Evolutionary conservation across 1,284 basidiomycete species (phyloP), one percentile per base, ranked within the genome.

Genomic region (Ceratobasidium sp.): DNA sequence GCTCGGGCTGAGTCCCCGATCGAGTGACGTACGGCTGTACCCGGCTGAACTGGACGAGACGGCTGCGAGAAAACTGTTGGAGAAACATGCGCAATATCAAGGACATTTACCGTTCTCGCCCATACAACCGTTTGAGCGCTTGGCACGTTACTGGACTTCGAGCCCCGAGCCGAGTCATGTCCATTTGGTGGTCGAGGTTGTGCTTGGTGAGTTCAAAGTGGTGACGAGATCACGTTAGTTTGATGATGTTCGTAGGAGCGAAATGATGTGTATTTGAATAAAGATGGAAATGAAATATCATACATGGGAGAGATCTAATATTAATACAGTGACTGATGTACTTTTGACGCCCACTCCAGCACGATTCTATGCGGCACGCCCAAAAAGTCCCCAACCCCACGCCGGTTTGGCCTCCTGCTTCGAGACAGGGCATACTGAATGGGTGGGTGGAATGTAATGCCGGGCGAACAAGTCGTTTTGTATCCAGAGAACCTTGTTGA

Each of bases 401-500:
- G 30, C 34, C n/a, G 60, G 6, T 16, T 28, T 46, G 53, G 36
- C 8, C 10, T 14, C 43, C n/a, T 70, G 57, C 2, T 70, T 48
- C 14, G 26, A 4, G 16, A 41, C 53, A 2, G 52, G n/a, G 26
- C 41, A 32, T 2, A 23, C 36, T 16, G 41, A 34, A 16, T 46
- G 39, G 10, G 18, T 26, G 23, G 48, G 50, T 36, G 67, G 59
- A 30, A 74, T 72, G 46, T 75, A 75, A 48, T 75, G 74, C 26
- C 74, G 53, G 8, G 72, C 59, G 23, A 75, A 73, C 41, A 75
- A 69, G 70, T 75, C 74, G 69, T 75, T 75, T 43, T 75, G 74
- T 34, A 75, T 75, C 74, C 74, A 75, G 30, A 75, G 62, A 5
- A 72, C 74, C 41, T 70, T 70, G 67, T 70, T 70, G 41, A 70